These are phyloP conservation scores for Cercophora sp. DNA, from an alignment of 495 filamentous ascomycete genomes.

Conservation along the genomic window DNA sequence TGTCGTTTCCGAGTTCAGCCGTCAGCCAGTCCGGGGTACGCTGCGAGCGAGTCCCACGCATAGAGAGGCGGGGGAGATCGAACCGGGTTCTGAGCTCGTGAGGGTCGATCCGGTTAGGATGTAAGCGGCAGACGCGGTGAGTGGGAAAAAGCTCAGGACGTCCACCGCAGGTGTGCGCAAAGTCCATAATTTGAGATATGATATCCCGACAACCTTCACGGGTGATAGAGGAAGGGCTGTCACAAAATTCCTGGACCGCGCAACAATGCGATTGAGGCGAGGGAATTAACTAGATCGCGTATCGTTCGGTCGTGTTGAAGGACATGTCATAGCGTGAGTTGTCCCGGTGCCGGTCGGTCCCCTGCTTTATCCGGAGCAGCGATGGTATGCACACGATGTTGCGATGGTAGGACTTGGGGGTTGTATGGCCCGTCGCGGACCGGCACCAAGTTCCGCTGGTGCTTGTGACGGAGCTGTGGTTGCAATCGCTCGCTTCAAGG, in stretches of 20 bases:
- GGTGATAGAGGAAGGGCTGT: constrained; percentile 1
- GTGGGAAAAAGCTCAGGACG: background rate
- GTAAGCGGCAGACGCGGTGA: constrained; percentile 22
- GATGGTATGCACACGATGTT: no score
- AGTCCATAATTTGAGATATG: constrained; percentile 2
- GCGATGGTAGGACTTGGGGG: no score
- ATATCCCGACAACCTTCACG: constrained; percentile 9
- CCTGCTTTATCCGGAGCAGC: no score
- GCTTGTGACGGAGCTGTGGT: background rate
- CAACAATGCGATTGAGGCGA: constrained; percentile 9
- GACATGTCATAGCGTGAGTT: no score
- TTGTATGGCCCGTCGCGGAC: no score
- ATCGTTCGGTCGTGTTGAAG: no score
- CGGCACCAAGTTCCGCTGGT: no score
- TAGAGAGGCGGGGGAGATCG: constrained; percentile 7
- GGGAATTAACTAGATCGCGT: no score
- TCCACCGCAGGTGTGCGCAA: no score
- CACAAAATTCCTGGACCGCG: background rate
- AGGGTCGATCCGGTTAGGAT: constrained; percentile 5
- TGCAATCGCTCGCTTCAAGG: background rate
- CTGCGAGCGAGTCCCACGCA: background rate
- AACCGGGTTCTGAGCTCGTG: constrained; percentile 4
- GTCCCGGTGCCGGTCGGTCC: no score
- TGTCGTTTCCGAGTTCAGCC: constrained; percentile 11
- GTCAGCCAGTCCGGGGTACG: constrained; percentile 10